Base-by-base conservation (phyloP, 73 alveolate species). In the Paramecium tetraurelia region DNA sequence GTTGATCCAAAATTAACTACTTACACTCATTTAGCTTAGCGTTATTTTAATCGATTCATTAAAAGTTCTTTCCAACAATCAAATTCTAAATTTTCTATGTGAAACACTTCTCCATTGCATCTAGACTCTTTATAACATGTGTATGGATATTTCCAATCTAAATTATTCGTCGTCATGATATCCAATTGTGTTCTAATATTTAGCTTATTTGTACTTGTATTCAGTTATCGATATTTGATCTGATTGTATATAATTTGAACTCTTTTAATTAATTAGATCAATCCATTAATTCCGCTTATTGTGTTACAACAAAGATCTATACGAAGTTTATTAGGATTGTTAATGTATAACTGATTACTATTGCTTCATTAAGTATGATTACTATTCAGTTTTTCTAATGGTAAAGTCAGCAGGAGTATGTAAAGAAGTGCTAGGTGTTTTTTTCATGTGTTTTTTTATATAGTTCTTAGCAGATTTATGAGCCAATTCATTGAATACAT, bases 331-430 rank as follows among this genome's bases (percentile, higher is more conserved):
- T 80, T 33, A 41, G n/a, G 90, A 80, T 44, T 72, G 86, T 33
- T 63, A 63, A 24, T 63, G 84, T 10, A 72, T 20, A 36, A 40
- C 59, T 72, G 59, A 36, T 72, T 72, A 36, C 59, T 72, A 48
- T 53, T 53, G 69, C 44, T 80, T 46, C 36, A 11, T 40, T 80
- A 80, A 80, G 41, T 46, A 48, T 18, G 76, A 80, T 80, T 80
- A 48, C 57, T 80, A 33, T 63, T 63, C 84, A 31, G 84, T 43
- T 29, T 72, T 72, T 80, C 90, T 40, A 10, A 31, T 41, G 21
- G 90, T 43, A 80, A 80, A 80, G 31, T 80, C 90, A 24, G 90
- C 90, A 80, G 90, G 90, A 80, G 90, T 80, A 46, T 80, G 90
- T 24, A 44, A 63, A 35, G 76, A 44, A 22, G 90, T 80, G 18